A percentile compares a stretch with the other conserved stretches of the same genome.
phyloP scores from a whole-genome alignment of 495 filamentous ascomycete genomes.

The Annulohypoxylon stygium region DNA sequence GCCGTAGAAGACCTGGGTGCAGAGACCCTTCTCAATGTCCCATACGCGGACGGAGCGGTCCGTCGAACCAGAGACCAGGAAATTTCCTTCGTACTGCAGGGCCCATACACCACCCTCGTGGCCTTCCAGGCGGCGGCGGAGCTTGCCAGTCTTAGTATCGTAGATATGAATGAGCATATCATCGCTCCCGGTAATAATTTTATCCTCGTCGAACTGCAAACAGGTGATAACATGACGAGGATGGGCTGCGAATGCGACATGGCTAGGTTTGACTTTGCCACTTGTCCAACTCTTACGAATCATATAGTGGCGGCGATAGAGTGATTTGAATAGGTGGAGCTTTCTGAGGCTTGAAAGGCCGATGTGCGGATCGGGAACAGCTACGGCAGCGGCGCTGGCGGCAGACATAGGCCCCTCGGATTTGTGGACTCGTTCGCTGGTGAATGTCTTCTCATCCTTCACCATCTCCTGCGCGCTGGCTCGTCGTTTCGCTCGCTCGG shows the following conservation, averaged over 20 bases:
- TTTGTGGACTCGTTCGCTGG: conserved; percentile 55
- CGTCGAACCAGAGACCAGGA: conserved; percentile 94
- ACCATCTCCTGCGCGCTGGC: conserved; percentile 58
- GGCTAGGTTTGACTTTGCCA: conserved; percentile 84
- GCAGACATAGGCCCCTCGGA: conserved; percentile 88
- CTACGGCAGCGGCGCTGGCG: conserved; percentile 81
- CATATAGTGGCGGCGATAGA: conserved; percentile 91
- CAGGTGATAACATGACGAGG: conserved; percentile 97
- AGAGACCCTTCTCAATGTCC: conserved; percentile 93
- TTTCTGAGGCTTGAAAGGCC: conserved; percentile 82
- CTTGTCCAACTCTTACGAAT: conserved; percentile 93
- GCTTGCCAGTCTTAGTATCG: conserved; percentile 92
- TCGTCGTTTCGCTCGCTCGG: conserved; percentile 67
- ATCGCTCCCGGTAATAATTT: conserved; percentile 97
- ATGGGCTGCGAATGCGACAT: conserved; percentile 96
- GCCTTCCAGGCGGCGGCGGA: conserved; percentile 84
- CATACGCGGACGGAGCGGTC: conserved; percentile 96
- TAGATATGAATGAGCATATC: conserved; percentile 99
- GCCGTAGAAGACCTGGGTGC: conserved; percentile 95
- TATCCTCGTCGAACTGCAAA: conserved; percentile 96
- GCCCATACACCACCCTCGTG: conserved; percentile 99
- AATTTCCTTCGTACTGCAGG: conserved; percentile 94
- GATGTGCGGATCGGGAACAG: conserved; percentile 83
- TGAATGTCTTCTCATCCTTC: conserved; percentile 54
- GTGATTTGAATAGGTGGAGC: conserved; percentile 94